A percentile compares a stretch with the other conserved stretches of the same genome.
These are phyloP conservation scores for Candida boleticola DNA, from an alignment of 805 yeast species.

Conservation along the genomic window DNA sequence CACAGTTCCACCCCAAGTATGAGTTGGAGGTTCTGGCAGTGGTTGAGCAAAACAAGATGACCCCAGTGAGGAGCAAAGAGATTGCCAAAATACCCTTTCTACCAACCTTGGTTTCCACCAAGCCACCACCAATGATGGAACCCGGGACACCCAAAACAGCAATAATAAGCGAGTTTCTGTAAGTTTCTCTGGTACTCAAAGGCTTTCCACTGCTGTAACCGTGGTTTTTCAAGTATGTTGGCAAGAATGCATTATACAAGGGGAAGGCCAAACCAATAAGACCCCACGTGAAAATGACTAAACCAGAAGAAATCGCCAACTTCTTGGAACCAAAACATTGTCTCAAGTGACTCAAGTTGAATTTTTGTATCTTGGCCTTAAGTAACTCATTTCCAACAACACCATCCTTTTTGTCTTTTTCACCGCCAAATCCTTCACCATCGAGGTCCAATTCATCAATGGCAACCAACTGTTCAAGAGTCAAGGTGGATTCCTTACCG, in stretches of 20 bases:
- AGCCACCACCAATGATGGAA: conserved; percentile 29
- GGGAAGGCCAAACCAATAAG: conserved; percentile 60
- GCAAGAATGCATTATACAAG: conserved; percentile 53
- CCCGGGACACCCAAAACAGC: conserved; percentile 34
- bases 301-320: conserved; percentile 42
- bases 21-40: conserved; percentile 52
- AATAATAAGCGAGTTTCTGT: conserved; percentile 30
- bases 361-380: conserved; percentile 25
- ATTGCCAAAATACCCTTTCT: conserved; percentile 55
- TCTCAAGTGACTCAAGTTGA: conserved; percentile 36
- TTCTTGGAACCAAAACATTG: conserved; percentile 46
- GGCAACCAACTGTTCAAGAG: conserved; percentile 44
- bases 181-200: conserved; percentile 29
- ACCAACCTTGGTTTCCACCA: conserved; percentile 41
- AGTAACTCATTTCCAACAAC: conserved; percentile 19
- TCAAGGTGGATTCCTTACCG: conserved; percentile 36
- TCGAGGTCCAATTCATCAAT: conserved; percentile 37
- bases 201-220: conserved; percentile 26
- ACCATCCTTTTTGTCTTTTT: neutral
- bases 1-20: conserved; percentile 49
- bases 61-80: conserved; percentile 54
- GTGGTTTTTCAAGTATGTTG: conserved; percentile 48
- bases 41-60: conserved; percentile 60
- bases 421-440: conserved; percentile 4
- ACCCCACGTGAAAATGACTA: conserved; percentile 51